phyloP scores from a whole-genome alignment of 106 monocot species.

The Platanthera zijinensis region DNA sequence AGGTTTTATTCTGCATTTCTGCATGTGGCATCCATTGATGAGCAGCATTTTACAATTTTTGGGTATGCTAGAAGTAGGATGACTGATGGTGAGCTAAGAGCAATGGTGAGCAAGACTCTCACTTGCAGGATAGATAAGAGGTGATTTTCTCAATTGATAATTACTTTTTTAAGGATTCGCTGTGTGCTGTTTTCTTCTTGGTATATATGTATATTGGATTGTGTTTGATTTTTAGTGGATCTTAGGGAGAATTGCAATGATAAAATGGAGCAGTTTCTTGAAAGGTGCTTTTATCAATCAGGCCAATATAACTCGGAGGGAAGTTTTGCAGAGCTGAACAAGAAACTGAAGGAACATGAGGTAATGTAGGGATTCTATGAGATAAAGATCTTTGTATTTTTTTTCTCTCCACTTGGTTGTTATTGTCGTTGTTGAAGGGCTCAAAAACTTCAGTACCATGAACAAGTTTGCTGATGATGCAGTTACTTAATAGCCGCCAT shows the following conservation, averaged over 20 bases:
- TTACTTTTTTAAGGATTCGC: not conserved
- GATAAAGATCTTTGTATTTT: not conserved
- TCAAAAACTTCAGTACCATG: not conserved
- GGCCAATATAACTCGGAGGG: slow-evolving; percentile 55
- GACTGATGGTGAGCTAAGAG: slow-evolving; percentile 81
- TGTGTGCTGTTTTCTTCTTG: not conserved
- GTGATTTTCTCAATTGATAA: slow-evolving; percentile 12
- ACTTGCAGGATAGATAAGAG: slow-evolving; percentile 94
- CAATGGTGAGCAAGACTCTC: slow-evolving; percentile 76
- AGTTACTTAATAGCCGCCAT: too few species aligned
- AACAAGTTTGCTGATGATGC: too few species aligned
- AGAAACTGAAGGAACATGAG: slow-evolving; percentile 58
- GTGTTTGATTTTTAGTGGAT: not conserved
- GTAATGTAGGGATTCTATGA: slow-evolving; percentile 7
- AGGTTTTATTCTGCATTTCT: not conserved
- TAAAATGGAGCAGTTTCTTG: slow-evolving; percentile 56
- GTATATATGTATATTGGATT: not conserved
- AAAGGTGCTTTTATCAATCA: slow-evolving; percentile 64
- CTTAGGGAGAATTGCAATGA: slow-evolving; percentile 47
- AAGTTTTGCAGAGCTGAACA: slow-evolving; percentile 43
- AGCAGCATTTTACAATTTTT: slow-evolving; percentile 88
- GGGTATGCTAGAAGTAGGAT: slow-evolving; percentile 92
- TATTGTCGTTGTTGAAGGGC: not conserved
- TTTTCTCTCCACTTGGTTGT: not conserved
- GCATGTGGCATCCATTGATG: not conserved